Percentiles rank a stretch among this genome's conserved stretches.
These are phyloP conservation scores for Debaryomyces robertsiae DNA, from an alignment of 1,139 yeast species.

Conservation along the genomic window DNA sequence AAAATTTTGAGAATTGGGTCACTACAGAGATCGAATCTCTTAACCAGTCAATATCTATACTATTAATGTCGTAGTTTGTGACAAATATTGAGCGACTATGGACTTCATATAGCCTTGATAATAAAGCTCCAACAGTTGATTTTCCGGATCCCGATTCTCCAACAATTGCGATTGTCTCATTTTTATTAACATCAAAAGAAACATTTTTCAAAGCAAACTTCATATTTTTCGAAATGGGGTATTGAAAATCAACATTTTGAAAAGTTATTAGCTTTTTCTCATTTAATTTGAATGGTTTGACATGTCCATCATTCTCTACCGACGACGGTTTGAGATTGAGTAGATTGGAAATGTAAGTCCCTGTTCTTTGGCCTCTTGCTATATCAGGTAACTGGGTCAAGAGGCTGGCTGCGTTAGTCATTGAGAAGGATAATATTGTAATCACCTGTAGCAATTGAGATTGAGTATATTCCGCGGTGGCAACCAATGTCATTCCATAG, in stretches of 20 bases:
- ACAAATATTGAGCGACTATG: slow-evolving; percentile 36
- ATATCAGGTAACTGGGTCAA: slow-evolving; percentile 73
- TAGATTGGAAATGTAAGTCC: slow-evolving; percentile 53
- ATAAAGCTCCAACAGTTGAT: slow-evolving; percentile 60
- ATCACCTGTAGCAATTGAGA: slow-evolving; percentile 67
- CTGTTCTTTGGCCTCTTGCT: slow-evolving; percentile 75
- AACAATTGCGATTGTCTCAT: slow-evolving; percentile 61
- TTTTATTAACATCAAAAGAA: slow-evolving; percentile 41
- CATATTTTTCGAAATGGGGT: slow-evolving; percentile 29
- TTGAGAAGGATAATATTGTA: slow-evolving; percentile 71
- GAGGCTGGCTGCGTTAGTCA: slow-evolving; percentile 61
- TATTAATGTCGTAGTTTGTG: slow-evolving; percentile 44
- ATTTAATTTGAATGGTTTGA: slow-evolving; percentile 16
- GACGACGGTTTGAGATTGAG: slow-evolving; percentile 35
- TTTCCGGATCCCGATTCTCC: slow-evolving; percentile 86
- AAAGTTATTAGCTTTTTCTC: slow-evolving; percentile 36
- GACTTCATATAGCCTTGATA: slow-evolving; percentile 54
- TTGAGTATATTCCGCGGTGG: slow-evolving; percentile 53
- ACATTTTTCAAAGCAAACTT: slow-evolving; percentile 38
- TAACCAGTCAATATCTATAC: slow-evolving; percentile 49
- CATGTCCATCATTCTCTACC: slow-evolving; percentile 32
- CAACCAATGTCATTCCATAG: slow-evolving; percentile 74
- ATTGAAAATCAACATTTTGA: slow-evolving; percentile 49
- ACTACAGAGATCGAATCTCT: slow-evolving; percentile 62
- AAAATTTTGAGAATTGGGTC: slow-evolving; percentile 66